Evolutionary conservation across 2,329 filamentous ascomycete species (phyloP).

Genomic region (Penicillium palitans): DNA sequence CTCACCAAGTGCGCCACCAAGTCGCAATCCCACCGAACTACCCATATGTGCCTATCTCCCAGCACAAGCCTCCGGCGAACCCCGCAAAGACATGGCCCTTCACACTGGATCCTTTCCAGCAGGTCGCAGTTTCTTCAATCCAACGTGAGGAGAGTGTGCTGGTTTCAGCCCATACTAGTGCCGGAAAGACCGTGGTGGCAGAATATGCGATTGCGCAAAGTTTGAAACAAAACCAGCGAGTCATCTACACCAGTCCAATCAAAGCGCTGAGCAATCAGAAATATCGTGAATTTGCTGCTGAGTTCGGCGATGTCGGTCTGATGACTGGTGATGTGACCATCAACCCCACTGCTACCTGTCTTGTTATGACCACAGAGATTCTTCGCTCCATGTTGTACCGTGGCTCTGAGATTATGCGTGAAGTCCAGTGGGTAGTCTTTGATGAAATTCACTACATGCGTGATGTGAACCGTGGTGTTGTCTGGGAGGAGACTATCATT

Average conservation of each 20-base stretch:
- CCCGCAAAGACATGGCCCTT: slow-evolving; percentile 85
- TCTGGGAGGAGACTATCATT: slow-evolving; percentile 99
- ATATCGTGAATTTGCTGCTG: slow-evolving; percentile 90
- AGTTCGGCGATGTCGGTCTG: slow-evolving; percentile 94
- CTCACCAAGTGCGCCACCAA: slow-evolving; percentile 98
- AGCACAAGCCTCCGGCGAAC: slow-evolving; percentile 85
- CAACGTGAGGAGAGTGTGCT: slow-evolving; percentile 94
- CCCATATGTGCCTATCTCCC: slow-evolving; percentile 89
- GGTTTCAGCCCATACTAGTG: slow-evolving; percentile 95
- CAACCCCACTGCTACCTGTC: slow-evolving; percentile 94
- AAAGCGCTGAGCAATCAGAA: slow-evolving; percentile 99
- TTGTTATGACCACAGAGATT: slow-evolving; percentile 99
- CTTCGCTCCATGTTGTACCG: slow-evolving; percentile 96
- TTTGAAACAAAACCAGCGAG: slow-evolving; percentile 93
- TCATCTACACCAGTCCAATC: slow-evolving; percentile 99
- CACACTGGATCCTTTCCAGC: slow-evolving; percentile 95
- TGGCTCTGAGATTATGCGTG: slow-evolving; percentile 98
- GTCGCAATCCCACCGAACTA: slow-evolving; percentile 93
- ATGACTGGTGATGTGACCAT: slow-evolving; percentile 99
- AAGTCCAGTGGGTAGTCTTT: slow-evolving; percentile 97
- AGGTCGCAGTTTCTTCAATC: slow-evolving; percentile 90
- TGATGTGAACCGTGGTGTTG: slow-evolving; percentile 83
- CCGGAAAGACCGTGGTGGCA: slow-evolving; percentile 96
- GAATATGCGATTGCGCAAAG: slow-evolving; percentile 98
- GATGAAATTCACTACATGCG: slow-evolving; percentile 99